Percentiles rank a stretch among this genome's conserved stretches.
phyloP scores from a whole-genome alignment of 2,329 filamentous ascomycete genomes.

The Aciculosporium take region DNA sequence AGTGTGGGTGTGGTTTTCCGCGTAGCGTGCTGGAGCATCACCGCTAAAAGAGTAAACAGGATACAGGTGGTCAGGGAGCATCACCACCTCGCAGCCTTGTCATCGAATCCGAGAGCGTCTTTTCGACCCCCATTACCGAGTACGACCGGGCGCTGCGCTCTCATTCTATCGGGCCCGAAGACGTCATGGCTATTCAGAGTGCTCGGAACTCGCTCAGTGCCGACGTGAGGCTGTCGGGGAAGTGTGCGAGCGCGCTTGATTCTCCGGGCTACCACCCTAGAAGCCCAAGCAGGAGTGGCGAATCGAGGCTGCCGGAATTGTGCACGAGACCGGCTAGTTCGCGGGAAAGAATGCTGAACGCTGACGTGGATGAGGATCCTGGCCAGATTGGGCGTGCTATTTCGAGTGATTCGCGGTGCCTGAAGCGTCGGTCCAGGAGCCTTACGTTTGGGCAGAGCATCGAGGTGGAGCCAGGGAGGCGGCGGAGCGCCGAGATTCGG shows the following conservation, averaged over 20 bases:
- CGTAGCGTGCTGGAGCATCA: neutral
- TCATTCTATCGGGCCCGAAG: constrained; percentile 44
- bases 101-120: constrained; percentile 36
- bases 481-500: constrained; percentile 48
- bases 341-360: constrained; percentile 32
- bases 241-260: neutral
- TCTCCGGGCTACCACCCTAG: constrained; percentile 11
- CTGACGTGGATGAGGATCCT: constrained; percentile 27
- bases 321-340: constrained; percentile 48
- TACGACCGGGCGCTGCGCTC: constrained; percentile 46
- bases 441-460: constrained; percentile 28
- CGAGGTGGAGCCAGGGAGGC: constrained; percentile 22
- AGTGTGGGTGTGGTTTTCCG: constrained; percentile 29
- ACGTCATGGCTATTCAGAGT: constrained; percentile 38
- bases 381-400: constrained; percentile 49
- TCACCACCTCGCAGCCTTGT: constrained; percentile 14
- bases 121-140: constrained; percentile 45
- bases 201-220: constrained; percentile 38
- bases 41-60: constrained; percentile 7
- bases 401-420: constrained; percentile 35
- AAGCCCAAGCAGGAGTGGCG: constrained; percentile 15
- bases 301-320: constrained; percentile 35
- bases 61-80: constrained; percentile 25
- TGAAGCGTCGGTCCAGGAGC: constrained; percentile 44
- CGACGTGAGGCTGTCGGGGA: constrained; percentile 24